These are phyloP conservation scores for Orbilia quercus DNA, from an alignment of 2,329 filamentous ascomycete species.

Conservation along the genomic window DNA sequence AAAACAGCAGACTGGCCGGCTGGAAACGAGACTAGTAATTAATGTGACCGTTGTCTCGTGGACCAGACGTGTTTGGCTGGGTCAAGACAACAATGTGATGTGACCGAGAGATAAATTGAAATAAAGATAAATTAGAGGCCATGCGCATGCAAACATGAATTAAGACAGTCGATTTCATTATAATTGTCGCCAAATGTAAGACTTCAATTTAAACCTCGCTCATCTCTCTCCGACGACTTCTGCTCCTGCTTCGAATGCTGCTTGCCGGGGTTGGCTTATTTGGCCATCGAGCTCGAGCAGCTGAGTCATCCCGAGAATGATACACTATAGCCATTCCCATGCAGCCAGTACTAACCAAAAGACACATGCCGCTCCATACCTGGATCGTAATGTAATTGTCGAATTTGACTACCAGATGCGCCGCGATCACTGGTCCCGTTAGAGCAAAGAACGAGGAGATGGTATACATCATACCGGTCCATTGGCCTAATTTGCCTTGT, in stretches of 20 bases:
- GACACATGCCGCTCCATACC: slow-evolving; percentile 42
- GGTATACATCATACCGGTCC: slow-evolving; percentile 55
- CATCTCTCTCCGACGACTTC: slow-evolving; percentile 35
- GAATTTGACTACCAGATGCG: slow-evolving; percentile 40
- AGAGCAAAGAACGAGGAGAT: slow-evolving; percentile 51
- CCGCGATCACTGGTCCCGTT: slow-evolving; percentile 35
- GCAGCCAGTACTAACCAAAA: slow-evolving; percentile 42
- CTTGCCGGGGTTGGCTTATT: slow-evolving; percentile 33
- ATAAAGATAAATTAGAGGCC: too few species aligned
- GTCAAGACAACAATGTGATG: too few species aligned
- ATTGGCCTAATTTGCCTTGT: slow-evolving; percentile 47
- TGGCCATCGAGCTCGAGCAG: slow-evolving; percentile 16
- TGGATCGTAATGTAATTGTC: slow-evolving; percentile 40
- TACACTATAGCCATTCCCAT: slow-evolving; percentile 39
- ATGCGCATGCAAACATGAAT: too few species aligned
- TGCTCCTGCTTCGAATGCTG: slow-evolving; percentile 37
- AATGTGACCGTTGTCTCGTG: too few species aligned
- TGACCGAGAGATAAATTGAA: too few species aligned
- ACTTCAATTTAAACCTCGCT: slow-evolving; percentile 34
- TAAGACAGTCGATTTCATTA: too few species aligned
- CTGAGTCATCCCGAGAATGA: slow-evolving; percentile 38
- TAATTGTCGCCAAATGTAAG: too few species aligned
- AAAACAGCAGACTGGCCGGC: too few species aligned
- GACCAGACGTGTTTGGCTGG: too few species aligned
- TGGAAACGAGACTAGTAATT: too few species aligned